phyloP scores from a whole-genome alignment of 345 rosid species.

The Lenwebbia sp. region DNA sequence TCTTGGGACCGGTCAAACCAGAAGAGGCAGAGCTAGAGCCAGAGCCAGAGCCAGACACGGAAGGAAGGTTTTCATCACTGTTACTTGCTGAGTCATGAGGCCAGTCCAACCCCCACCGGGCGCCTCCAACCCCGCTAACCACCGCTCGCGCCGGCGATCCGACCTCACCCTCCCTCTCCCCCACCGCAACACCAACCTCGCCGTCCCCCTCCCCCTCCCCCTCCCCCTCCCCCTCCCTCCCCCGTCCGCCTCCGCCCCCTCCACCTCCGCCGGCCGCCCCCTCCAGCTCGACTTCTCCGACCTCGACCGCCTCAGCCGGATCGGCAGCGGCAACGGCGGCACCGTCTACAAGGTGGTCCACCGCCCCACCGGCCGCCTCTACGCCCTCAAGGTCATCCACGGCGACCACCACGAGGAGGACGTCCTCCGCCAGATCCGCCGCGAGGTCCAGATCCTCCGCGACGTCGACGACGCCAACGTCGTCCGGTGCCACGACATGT shows the following conservation, averaged over 20 bases:
- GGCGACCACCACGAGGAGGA: constrained; percentile 61
- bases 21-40: too few relatives aligned
- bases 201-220: background rate
- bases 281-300: constrained; percentile 26
- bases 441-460: constrained; percentile 74
- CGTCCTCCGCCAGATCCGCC: constrained; percentile 67
- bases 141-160: background rate
- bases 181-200: background rate
- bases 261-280: background rate
- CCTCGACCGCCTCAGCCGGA: constrained; percentile 45
- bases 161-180: background rate
- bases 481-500: constrained; percentile 76
- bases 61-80: background rate
- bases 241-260: background rate
- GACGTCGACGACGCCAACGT: constrained; percentile 74
- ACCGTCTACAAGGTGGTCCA: constrained; percentile 80
- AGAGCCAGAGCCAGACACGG: too few relatives aligned
- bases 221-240: background rate
- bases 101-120: background rate
- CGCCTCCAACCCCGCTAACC: background rate
- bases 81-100: background rate
- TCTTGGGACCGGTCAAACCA: too few relatives aligned
- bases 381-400: constrained; percentile 80
- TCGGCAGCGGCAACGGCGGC: constrained; percentile 84
- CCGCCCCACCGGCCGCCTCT: constrained; percentile 40